Evolutionary conservation across 306 rosid genomes (phyloP), one percentile per base, ranked within the genome.

Genomic region (Lupinus albus): DNA sequence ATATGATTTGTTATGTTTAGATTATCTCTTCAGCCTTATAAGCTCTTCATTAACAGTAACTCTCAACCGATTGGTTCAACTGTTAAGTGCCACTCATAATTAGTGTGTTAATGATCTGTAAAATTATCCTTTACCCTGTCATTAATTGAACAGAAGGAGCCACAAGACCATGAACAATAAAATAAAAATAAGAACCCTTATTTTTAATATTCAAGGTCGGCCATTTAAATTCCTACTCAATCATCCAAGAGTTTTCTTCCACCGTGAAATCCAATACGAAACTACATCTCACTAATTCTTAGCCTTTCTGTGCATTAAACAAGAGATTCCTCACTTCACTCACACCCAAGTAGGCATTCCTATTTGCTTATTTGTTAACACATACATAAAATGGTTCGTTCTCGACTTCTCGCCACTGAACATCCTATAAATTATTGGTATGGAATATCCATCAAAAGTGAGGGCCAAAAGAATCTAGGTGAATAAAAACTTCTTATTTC

Each of bases 401-500:
- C 48, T n/a, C n/a, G n/a, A n/a, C n/a, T n/a, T n/a, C 54, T 68
- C 62, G 36, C 68, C 76, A 16, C 17, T 9, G 33, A 63, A 33
- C 20, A 56, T 53, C 28, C 57, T 14, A 73, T 9, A 64, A 35
- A 73, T 59, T 6, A 11, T 50, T 50, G 53, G 52, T 48, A 38
- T 32, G 10, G 18, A 8, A 16, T 9, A 33, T 28, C 57, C 17
- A 59, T 42, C 32, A 50, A 41, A 66, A 28, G 46, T 14, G 33
- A 56, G 63, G 8, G 16, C 28, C 61, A 66, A 35, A 41, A 20
- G 59, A 30, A 77, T 65, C 61, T 7, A 60, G 50, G 60, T 11
- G 63, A 64, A 77, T 5, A 47, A 67, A 67, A 56, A 60, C 17
- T 64, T 33, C 51, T 68, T 59, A 36, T 48, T 68, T 62, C 58